phyloP scores from a whole-genome alignment of 2,329 filamentous ascomycete species.

The Penicillium sp. region DNA sequence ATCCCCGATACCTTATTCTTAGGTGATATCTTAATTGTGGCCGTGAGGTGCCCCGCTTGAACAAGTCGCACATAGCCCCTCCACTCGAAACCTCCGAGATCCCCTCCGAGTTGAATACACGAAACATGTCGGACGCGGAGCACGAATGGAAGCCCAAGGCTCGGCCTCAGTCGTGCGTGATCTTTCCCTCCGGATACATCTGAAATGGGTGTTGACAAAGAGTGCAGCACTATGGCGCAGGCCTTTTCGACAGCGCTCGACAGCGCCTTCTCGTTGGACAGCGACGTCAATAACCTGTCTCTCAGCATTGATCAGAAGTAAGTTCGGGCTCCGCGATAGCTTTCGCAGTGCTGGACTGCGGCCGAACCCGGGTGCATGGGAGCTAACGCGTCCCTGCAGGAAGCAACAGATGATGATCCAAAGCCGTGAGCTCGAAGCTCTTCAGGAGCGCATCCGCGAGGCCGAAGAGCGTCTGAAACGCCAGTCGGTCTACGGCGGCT shows the following conservation, averaged over 20 bases:
- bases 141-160: constrained; percentile 77
- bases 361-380: not conserved
- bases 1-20: not conserved
- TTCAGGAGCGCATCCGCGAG: constrained; percentile 79
- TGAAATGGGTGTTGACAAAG: constrained; percentile 21
- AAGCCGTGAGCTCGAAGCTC: constrained; percentile 75
- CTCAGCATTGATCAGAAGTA: constrained; percentile 80
- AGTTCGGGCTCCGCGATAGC: constrained; percentile 28
- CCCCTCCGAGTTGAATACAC: not conserved
- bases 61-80: constrained; percentile 9
- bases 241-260: constrained; percentile 84
- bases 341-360: not conserved
- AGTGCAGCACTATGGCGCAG: constrained; percentile 73
- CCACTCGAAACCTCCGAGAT: not conserved
- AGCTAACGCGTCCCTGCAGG: constrained; percentile 46
- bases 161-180: constrained; percentile 78
- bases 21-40: constrained; percentile 11
- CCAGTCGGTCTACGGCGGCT: constrained; percentile 18
- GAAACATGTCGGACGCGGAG: constrained; percentile 60
- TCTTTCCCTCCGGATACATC: constrained; percentile 7
- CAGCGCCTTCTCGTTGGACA: constrained; percentile 85
- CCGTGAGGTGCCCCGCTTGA: constrained; percentile 9
- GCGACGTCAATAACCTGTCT: constrained; percentile 70
- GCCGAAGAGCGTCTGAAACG: constrained; percentile 74
- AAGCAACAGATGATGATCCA: constrained; percentile 75